A percentile compares a stretch with the other conserved stretches of the same genome.
Conservation (phyloP, 1,284 basidiomycete species). For the Trichosporon faecale region DNA sequence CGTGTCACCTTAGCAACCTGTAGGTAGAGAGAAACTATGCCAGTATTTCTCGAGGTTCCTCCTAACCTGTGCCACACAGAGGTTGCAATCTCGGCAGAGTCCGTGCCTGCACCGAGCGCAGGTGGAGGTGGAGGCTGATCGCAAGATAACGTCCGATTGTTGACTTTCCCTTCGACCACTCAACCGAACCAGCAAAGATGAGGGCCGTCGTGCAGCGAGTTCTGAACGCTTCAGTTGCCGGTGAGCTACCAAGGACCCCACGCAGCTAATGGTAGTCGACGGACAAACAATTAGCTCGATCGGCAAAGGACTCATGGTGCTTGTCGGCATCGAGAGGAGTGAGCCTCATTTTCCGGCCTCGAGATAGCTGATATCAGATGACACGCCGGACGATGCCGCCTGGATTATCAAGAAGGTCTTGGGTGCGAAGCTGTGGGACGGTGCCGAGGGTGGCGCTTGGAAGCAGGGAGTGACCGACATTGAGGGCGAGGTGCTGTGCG, state of each 20-base stretch:
- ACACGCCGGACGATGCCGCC: slow-evolving; percentile 67
- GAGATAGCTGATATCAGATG: slow-evolving; percentile 58
- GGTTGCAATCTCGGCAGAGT: not conserved
- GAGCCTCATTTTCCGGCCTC: not conserved
- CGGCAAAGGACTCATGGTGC: slow-evolving; percentile 75
- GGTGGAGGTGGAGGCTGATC: slow-evolving; percentile 7
- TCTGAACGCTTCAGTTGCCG: slow-evolving; percentile 46
- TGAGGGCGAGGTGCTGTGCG: slow-evolving; percentile 78
- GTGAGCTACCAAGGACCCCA: slow-evolving; percentile 23
- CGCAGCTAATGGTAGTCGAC: slow-evolving; percentile 37
- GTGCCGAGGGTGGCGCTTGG: slow-evolving; percentile 58
- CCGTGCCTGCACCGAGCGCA: not conserved
- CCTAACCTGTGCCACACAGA: not conserved
- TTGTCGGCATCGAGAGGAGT: slow-evolving; percentile 65
- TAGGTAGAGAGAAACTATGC: not conserved
- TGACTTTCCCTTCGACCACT: not conserved
- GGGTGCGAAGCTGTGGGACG: slow-evolving; percentile 68
- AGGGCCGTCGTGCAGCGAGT: slow-evolving; percentile 51
- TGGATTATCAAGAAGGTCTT: slow-evolving; percentile 75
- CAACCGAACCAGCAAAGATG: slow-evolving; percentile 33
- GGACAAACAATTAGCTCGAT: slow-evolving; percentile 66
- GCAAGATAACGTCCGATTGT: not conserved
- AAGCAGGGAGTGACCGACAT: slow-evolving; percentile 77
- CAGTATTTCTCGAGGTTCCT: too few relatives aligned
- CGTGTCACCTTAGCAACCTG: not conserved